Evolutionary conservation across 164 flowering plant genomes (phyloP).

Genomic region (Tinospora cordifolia): DNA sequence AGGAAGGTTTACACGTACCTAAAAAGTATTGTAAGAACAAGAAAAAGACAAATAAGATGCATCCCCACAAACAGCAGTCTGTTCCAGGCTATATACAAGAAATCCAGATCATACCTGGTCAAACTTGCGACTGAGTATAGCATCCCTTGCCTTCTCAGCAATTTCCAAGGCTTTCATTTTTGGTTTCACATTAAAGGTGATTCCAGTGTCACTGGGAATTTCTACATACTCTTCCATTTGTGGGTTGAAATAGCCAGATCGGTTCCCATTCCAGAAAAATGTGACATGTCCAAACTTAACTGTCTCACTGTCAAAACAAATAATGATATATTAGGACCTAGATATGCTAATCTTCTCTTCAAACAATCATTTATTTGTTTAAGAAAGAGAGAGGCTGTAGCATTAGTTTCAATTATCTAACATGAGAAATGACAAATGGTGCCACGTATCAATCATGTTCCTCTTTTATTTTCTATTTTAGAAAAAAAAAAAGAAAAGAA

Average conservation of each 20-base stretch:
- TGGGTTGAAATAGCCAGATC: slow-evolving; percentile 76
- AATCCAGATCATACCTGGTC: slow-evolving; percentile 52
- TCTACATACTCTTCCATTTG: slow-evolving; percentile 94
- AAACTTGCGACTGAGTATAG: slow-evolving; percentile 75
- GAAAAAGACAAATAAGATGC: background rate
- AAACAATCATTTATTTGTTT: no score
- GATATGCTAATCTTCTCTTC: no score
- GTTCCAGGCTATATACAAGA: background rate
- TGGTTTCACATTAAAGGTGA: slow-evolving; percentile 84
- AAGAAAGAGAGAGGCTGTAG: no score
- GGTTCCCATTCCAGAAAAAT: slow-evolving; percentile 98
- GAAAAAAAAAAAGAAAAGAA: background rate
- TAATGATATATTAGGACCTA: background rate
- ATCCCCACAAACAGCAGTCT: background rate
- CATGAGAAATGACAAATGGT: background rate
- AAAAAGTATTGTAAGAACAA: background rate
- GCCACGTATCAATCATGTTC: no score
- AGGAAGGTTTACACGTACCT: slow-evolving; percentile 61
- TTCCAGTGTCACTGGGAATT: slow-evolving; percentile 90
- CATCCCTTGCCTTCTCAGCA: slow-evolving; percentile 90
- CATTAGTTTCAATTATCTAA: background rate
- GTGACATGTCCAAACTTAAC: slow-evolving; percentile 99
- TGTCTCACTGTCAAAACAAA: slow-evolving; percentile 61
- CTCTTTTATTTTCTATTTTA: background rate
- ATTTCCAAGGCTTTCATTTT: slow-evolving; percentile 96